Evolutionary conservation across 371 early-diverging fungal species (phyloP).

Genomic region (Mucor racemosus): DNA sequence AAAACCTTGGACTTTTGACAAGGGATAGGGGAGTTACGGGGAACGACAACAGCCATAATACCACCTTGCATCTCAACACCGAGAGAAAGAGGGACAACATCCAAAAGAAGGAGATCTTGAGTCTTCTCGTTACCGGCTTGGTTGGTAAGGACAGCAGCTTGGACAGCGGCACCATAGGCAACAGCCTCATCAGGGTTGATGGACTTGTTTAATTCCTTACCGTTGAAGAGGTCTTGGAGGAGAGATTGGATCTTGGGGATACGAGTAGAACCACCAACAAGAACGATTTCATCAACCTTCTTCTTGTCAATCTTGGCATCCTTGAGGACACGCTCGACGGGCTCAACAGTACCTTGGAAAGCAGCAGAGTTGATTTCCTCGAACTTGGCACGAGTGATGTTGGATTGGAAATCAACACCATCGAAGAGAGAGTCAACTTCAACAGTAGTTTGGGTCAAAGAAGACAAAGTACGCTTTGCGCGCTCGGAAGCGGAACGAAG

Average conservation of each 20-base stretch:
- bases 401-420: constrained; percentile 86
- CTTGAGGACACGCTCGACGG: constrained; percentile 82
- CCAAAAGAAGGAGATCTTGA: constrained; percentile 79
- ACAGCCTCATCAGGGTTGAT: constrained; percentile 97
- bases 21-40: constrained; percentile 92
- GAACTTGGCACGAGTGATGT: constrained; percentile 93
- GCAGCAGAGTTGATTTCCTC: constrained; percentile 91
- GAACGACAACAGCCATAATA: constrained; percentile 77
- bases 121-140: constrained; percentile 64
- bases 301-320: constrained; percentile 95
- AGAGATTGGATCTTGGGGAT: constrained; percentile 99
- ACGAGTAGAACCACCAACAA: constrained; percentile 99
- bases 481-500: constrained; percentile 95
- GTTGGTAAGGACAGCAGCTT: constrained; percentile 85
- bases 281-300: constrained; percentile 93
- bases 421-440: constrained; percentile 93
- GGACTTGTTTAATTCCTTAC: constrained; percentile 83
- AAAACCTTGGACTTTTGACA: constrained; percentile 90
- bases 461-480: constrained; percentile 96
- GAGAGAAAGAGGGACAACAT: constrained; percentile 90
- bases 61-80: constrained; percentile 96
- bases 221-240: constrained; percentile 93
- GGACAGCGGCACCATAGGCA: constrained; percentile 96
- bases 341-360: constrained; percentile 85
- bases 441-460: constrained; percentile 81